Evolutionary conservation across 2,329 filamentous ascomycete genomes (phyloP), one percentile per base, ranked within the genome.

Genomic region (Hawksworthiomyces lignivorus): DNA sequence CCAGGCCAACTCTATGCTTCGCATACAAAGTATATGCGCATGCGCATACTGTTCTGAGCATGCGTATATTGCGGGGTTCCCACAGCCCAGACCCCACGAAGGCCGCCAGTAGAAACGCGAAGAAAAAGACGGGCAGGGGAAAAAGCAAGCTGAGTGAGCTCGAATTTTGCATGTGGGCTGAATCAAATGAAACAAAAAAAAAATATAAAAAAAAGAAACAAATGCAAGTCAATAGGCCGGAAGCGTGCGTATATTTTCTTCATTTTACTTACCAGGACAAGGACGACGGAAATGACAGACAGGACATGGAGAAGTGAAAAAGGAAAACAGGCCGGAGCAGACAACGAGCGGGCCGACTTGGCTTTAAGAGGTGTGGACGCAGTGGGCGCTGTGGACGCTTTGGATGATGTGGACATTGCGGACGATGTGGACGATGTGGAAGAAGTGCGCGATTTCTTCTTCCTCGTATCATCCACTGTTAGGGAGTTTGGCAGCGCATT

Each of bases 291-390:
- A 57, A 51, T 52, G 44, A 56, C 45, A 18, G 58, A 61, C 39
- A 55, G 51, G 30, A 59, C 43, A 43, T 54, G 55, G 29, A 60
- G 41, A 27, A 58, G 39, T 28, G 53, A 53, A 36, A 53, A 41
- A 15, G 48, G 39, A 28, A 36, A 36, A 24, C 36, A 42, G 24
- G 40, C 34, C 32, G 45, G 38, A 26, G 28, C 40, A 32, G 44
- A 38, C 39, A 45, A 29, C 37, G 48, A 47, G 45, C 43, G 47
- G 48, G 45, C 47, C 44, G 51, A 47, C 29, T 47, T 41, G 41
- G 45, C 28, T 40, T 48, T 41, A 22, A 29, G 18, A 29, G 32
- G 20, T 17, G 39, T 48, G 45, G 37, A 46, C 42, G 47, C 47
- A n/a, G n/a, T n/a, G n/a, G n/a, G 45, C 47, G 46, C 39, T 41